These are phyloP conservation scores for Rhodotorula kratochvilovae DNA, from an alignment of 768 basidiomycete genomes.

Conservation along the genomic window DNA sequence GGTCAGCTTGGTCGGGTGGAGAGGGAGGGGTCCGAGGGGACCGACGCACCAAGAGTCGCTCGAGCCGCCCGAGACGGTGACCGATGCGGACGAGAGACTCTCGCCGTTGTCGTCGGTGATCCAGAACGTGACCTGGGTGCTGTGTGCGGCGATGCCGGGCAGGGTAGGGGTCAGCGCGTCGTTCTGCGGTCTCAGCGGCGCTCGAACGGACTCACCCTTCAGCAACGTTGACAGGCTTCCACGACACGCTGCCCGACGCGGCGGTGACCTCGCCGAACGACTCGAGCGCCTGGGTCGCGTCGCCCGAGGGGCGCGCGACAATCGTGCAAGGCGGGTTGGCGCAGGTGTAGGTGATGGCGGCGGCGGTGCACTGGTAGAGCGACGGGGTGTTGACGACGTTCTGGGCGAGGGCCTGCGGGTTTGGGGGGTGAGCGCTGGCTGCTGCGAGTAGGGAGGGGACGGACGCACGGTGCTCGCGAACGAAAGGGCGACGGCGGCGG, in stretches of 20 bases:
- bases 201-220: not conserved
- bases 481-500: not conserved
- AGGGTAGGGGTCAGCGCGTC: not conserved
- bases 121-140: not conserved
- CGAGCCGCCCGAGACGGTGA: not conserved
- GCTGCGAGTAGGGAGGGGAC: not conserved
- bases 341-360: slow-evolving; percentile 10
- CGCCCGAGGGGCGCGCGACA: slow-evolving; percentile 18
- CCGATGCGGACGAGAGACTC: not conserved
- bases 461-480: not conserved
- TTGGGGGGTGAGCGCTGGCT: not conserved
- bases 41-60: not conserved
- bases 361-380: slow-evolving; percentile 16
- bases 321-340: slow-evolving; percentile 10
- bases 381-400: not conserved
- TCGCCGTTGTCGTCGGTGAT: slow-evolving; percentile 2
- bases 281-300: not conserved
- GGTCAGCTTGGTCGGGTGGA: not conserved
- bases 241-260: not conserved
- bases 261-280: slow-evolving; percentile 9
- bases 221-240: slow-evolving; percentile 15
- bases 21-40: not conserved
- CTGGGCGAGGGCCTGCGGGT: not conserved
- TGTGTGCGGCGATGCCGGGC: not conserved
- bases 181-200: not conserved